These are phyloP conservation scores for Pseudocercospora crystallina DNA, from an alignment of 2,329 filamentous ascomycete species.

Conservation along the genomic window DNA sequence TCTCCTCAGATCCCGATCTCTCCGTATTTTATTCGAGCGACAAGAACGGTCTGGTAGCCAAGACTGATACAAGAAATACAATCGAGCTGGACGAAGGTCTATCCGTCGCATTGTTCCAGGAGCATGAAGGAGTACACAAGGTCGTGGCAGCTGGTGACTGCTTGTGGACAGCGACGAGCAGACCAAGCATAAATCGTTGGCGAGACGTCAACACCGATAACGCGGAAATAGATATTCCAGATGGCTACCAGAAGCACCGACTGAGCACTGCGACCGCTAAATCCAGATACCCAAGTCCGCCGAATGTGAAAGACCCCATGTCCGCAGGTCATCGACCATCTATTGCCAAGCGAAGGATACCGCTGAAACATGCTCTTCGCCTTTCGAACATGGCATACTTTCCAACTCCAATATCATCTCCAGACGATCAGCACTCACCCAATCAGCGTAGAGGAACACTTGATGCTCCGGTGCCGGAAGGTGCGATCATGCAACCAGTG, in stretches of 20 bases:
- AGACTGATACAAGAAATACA: slow-evolving; percentile 81
- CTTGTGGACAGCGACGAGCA: slow-evolving; percentile 86
- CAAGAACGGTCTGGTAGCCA: slow-evolving; percentile 88
- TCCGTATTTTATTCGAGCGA: slow-evolving; percentile 94
- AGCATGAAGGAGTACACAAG: slow-evolving; percentile 77
- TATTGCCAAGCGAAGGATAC: slow-evolving; percentile 62
- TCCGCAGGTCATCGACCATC: slow-evolving; percentile 2
- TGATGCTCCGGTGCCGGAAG: slow-evolving; percentile 18
- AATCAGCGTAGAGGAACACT: slow-evolving; percentile 58
- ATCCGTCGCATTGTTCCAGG: slow-evolving; percentile 86
- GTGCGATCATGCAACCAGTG: slow-evolving; percentile 39
- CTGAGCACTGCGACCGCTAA: slow-evolving; percentile 51
- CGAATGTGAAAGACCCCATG: slow-evolving; percentile 23
- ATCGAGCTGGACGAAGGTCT: slow-evolving; percentile 82
- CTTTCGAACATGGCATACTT: slow-evolving; percentile 83
- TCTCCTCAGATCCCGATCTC: slow-evolving; percentile 80
- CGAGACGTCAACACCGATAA: slow-evolving; percentile 76
- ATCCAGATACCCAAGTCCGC: slow-evolving; percentile 40
- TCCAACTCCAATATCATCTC: slow-evolving; percentile 50
- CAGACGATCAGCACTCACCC: slow-evolving; percentile 41
- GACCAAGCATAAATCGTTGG: slow-evolving; percentile 92
- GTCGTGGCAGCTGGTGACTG: slow-evolving; percentile 66
- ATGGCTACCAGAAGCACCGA: slow-evolving; percentile 53
- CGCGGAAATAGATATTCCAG: slow-evolving; percentile 61
- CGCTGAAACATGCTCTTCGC: slow-evolving; percentile 73